These are phyloP conservation scores for Mycena filopes DNA, from an alignment of 768 basidiomycete genomes.

Conservation along the genomic window DNA sequence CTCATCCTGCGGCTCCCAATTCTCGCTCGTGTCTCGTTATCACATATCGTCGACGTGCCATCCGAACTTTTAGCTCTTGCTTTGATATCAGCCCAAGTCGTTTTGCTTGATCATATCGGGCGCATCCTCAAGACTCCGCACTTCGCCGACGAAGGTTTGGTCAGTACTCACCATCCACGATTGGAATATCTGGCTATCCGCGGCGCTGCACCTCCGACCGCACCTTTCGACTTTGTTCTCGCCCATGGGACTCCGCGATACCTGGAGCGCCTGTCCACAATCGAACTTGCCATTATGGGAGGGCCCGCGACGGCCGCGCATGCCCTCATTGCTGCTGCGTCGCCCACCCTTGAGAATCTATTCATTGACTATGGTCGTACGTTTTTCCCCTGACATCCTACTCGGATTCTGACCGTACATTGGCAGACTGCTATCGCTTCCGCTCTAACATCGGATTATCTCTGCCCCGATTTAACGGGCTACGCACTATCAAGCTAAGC, in stretches of 20 bases:
- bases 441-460: background rate
- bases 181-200: background rate
- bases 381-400: background rate
- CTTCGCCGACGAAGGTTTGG: no score
- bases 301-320: background rate
- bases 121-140: background rate
- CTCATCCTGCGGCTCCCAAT: background rate
- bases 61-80: background rate
- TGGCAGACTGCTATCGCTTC: background rate
- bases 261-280: background rate
- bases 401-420: background rate
- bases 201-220: no score
- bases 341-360: background rate
- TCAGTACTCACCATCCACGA: background rate
- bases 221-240: background rate
- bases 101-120: background rate
- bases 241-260: background rate
- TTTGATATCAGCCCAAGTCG: background rate
- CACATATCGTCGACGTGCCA: background rate
- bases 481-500: background rate
- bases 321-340: background rate
- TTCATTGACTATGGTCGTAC: background rate
- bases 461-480: background rate
- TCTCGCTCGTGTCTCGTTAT: background rate
- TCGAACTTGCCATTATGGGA: background rate